Evolutionary conservation across 2,329 filamentous ascomycete species (phyloP).

Genomic region (Fusarium sp.): DNA sequence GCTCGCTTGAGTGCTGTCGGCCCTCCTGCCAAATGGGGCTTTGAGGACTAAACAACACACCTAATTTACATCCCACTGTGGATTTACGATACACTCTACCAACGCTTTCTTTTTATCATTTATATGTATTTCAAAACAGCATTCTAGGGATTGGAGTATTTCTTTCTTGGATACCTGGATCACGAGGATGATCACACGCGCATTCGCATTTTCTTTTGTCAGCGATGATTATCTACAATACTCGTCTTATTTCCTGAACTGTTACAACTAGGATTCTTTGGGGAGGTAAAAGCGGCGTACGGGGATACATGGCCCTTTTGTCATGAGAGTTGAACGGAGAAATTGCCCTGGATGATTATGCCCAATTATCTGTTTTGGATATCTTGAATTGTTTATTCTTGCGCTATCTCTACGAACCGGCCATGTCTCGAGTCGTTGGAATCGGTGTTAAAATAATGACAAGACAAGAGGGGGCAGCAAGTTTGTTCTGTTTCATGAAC

Average conservation of each 20-base stretch:
- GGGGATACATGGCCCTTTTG: conserved; percentile 15
- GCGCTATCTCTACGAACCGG: conserved; percentile 28
- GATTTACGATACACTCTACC: conserved; percentile 30
- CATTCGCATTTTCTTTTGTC: conserved; percentile 44
- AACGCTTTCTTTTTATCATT: conserved; percentile 22
- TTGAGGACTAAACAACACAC: conserved; percentile 38
- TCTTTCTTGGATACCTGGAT: conserved; percentile 42
- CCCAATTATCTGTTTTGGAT: conserved; percentile 17
- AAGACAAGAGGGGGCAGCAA: conserved; percentile 24
- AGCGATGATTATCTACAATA: conserved; percentile 35
- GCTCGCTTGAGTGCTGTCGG: conserved; percentile 55
- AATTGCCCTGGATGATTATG: conserved; percentile 24
- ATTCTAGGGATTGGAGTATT: conserved; percentile 35
- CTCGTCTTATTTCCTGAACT: conserved; percentile 26
- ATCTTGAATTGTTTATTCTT: conserved; percentile 29
- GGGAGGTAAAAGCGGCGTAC: conserved; percentile 25
- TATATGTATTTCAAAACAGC: conserved; percentile 20
- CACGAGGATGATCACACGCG: conserved; percentile 34
- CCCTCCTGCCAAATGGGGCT: conserved; percentile 38
- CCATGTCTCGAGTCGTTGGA: conserved; percentile 24
- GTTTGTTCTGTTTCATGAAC: conserved; percentile 38
- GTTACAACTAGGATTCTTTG: conserved; percentile 21
- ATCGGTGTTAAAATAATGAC: conserved; percentile 13
- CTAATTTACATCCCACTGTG: background rate
- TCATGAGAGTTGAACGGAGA: conserved; percentile 20